Evolutionary conservation across 2,329 filamentous ascomycete species (phyloP).

Genomic region (Sarocladium strictum): DNA sequence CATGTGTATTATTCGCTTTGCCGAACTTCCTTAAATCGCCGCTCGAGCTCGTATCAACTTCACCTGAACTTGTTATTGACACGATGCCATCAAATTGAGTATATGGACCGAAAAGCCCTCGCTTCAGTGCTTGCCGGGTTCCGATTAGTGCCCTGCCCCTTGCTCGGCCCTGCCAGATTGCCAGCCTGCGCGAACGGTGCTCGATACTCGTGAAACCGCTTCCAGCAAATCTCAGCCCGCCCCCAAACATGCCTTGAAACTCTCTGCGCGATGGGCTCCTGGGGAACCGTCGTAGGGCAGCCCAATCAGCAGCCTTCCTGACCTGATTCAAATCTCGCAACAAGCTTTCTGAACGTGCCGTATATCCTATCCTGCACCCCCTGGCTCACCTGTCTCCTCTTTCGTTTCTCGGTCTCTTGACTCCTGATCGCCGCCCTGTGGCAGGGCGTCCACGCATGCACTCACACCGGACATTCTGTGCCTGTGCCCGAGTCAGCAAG

Average conservation of each 20-base stretch:
- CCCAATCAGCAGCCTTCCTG: background rate
- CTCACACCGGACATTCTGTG: background rate
- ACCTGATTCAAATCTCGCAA: background rate
- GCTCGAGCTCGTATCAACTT: background rate
- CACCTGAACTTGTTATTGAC: background rate
- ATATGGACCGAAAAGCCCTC: background rate
- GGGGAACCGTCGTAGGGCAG: background rate
- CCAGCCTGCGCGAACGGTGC: background rate
- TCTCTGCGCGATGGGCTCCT: background rate
- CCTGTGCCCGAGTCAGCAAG: background rate
- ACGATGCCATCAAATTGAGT: background rate
- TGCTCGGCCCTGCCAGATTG: background rate
- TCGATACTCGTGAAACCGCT: background rate
- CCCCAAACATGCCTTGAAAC: conserved; percentile 9
- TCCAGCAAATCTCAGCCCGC: background rate
- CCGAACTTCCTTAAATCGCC: no score
- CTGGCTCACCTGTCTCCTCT: background rate
- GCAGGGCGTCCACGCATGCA: conserved; percentile 4
- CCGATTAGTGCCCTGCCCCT: background rate
- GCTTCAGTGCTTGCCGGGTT: background rate
- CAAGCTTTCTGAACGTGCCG: background rate
- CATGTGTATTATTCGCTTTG: no score
- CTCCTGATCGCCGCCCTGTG: conserved; percentile 6
- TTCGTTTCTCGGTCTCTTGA: conserved; percentile 5
- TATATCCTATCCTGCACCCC: background rate